These are phyloP conservation scores for Sechiopsis laciniata DNA, from an alignment of 306 rosid genomes.

Conservation along the genomic window DNA sequence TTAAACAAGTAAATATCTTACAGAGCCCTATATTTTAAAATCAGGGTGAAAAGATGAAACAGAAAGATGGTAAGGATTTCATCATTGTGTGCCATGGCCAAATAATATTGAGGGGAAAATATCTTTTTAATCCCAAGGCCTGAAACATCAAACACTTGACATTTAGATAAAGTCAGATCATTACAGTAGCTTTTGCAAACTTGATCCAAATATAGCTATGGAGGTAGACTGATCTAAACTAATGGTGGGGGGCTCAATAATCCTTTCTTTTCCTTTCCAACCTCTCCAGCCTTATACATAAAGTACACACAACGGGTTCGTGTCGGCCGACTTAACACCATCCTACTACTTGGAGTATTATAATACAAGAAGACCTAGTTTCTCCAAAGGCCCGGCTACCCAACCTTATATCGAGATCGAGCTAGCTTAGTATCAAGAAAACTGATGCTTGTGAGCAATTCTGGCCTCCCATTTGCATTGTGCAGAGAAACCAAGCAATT, in stretches of 20 bases:
- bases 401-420: neutral
- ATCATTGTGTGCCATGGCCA: neutral
- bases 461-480: neutral
- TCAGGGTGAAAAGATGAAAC: neutral
- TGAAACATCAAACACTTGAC: too few species aligned
- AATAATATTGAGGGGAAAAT: too few species aligned
- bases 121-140: neutral
- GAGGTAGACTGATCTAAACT: neutral
- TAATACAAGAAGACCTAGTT: conserved; percentile 7
- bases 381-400: neutral
- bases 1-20: neutral
- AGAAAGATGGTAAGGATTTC: neutral
- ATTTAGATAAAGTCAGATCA: too few species aligned
- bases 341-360: conserved; percentile 5
- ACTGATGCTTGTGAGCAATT: neutral
- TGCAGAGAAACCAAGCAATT: neutral
- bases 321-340: neutral
- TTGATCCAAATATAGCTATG: neutral
- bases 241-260: neutral
- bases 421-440: neutral
- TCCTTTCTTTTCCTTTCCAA: neutral
- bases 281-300: neutral
- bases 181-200: too few species aligned
- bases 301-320: neutral
- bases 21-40: neutral